These are phyloP conservation scores for Boehmeria nivea DNA, from an alignment of 306 rosid species.

Conservation along the genomic window DNA sequence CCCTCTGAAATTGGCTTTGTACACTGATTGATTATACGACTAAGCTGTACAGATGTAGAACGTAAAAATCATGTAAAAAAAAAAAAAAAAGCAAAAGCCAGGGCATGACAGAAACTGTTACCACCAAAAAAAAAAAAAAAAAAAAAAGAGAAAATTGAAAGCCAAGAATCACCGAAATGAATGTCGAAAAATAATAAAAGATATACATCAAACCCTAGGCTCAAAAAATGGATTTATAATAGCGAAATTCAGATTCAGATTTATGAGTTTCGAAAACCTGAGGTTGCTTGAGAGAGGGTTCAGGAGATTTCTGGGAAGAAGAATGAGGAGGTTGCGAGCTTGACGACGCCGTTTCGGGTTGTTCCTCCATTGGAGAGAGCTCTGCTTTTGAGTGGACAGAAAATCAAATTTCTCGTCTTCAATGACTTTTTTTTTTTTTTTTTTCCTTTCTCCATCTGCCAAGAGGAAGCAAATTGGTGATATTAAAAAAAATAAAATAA, in stretches of 20 bases:
- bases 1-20: too few species aligned
- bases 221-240: neutral
- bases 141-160: too few species aligned
- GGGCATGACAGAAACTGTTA: too few species aligned
- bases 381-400: neutral
- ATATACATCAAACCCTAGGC: too few species aligned
- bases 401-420: neutral
- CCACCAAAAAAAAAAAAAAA: too few species aligned
- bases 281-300: slow-evolving; percentile 29
- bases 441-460: too few species aligned
- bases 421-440: neutral
- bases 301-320: slow-evolving; percentile 26
- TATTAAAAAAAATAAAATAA: too few species aligned
- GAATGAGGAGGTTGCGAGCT: slow-evolving; percentile 23
- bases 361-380: slow-evolving; percentile 47
- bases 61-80: too few species aligned
- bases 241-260: slow-evolving; percentile 4
- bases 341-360: slow-evolving; percentile 34
- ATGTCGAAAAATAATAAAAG: neutral
- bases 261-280: slow-evolving; percentile 40
- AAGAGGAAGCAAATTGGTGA: too few species aligned
- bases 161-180: too few species aligned
- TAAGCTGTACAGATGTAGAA: neutral
- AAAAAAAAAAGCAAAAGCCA: too few species aligned
- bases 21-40: neutral